A percentile compares a stretch with the other conserved stretches of the same genome.
Conservation (phyloP, 1,284 basidiomycete genomes). For the Cutaneotrichosporon cutaneum region DNA sequence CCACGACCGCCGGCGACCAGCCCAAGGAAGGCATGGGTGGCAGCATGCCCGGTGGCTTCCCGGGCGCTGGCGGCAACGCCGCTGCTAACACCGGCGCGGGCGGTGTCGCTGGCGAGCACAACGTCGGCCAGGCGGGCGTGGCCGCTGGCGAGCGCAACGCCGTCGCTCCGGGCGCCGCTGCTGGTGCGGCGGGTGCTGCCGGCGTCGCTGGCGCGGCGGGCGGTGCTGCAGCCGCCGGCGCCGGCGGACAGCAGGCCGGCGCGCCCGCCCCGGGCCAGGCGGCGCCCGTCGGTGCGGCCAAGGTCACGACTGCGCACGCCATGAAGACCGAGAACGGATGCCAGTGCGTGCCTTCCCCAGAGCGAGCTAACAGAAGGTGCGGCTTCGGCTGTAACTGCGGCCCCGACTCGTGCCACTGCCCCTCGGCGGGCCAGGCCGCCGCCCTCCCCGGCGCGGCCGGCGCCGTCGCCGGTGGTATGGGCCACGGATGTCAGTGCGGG, state of each 20-base stretch:
- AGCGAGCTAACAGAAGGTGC: slow-evolving; percentile 5
- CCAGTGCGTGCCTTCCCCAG: background rate
- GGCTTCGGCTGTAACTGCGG: slow-evolving; percentile 12
- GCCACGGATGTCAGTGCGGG: slow-evolving; percentile 16
- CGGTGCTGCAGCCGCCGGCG: slow-evolving; percentile 7
- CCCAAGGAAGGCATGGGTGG: background rate
- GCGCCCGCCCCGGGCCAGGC: background rate
- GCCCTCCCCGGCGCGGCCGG: background rate
- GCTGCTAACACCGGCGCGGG: background rate
- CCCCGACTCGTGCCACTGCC: background rate
- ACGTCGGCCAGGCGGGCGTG: slow-evolving; percentile 14
- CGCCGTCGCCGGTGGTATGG: background rate
- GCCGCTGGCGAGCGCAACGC: too few species aligned
- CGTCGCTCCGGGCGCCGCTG: background rate
- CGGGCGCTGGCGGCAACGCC: background rate
- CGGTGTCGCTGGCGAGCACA: slow-evolving; percentile 24
- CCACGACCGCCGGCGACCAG: background rate
- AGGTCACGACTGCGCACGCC: background rate
- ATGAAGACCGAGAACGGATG: background rate
- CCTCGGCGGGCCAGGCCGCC: background rate
- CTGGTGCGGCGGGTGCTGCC: background rate
- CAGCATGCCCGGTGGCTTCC: background rate
- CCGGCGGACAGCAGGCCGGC: background rate
- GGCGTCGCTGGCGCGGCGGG: slow-evolving; percentile 3
- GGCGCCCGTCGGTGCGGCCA: background rate